Evolutionary conservation across 1,284 basidiomycete genomes (phyloP).

Genomic region (Sporisorium graminicola): DNA sequence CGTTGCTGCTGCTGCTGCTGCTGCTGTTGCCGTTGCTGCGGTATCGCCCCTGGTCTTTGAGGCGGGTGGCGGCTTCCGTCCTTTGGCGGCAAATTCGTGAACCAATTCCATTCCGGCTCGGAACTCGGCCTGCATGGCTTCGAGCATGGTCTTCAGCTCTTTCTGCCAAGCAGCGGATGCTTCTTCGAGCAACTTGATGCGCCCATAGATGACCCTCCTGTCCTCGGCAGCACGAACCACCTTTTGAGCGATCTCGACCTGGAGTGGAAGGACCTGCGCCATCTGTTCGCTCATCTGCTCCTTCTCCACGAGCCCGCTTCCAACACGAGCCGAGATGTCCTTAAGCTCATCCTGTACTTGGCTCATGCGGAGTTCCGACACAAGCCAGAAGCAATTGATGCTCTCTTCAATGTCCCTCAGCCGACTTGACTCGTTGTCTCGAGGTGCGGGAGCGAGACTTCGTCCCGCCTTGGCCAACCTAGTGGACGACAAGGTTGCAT

Average conservation of each 20-base stretch:
- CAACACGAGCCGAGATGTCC: neutral
- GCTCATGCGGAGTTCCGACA: slow-evolving; percentile 22
- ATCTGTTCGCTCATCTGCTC: slow-evolving; percentile 6
- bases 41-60: slow-evolving; percentile 1
- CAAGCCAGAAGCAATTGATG: slow-evolving; percentile 34
- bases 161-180: slow-evolving; percentile 7
- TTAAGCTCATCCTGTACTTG: slow-evolving; percentile 24
- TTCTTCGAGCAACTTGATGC: slow-evolving; percentile 28
- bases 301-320: neutral
- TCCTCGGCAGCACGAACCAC: slow-evolving; percentile 19
- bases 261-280: slow-evolving; percentile 16
- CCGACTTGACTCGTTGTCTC: neutral
- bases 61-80: neutral
- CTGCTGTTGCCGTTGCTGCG: neutral
- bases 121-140: slow-evolving; percentile 15
- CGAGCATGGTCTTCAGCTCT: slow-evolving; percentile 19
- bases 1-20: neutral
- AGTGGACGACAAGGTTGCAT: neutral
- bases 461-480: neutral
- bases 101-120: slow-evolving; percentile 11
- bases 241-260: slow-evolving; percentile 25
- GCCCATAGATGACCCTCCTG: slow-evolving; percentile 16
- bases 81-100: slow-evolving; percentile 8
- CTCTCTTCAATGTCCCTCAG: slow-evolving; percentile 23
- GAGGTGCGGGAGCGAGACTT: neutral